Base-by-base conservation (phyloP, 371 early-diverging fungal species). In the Apophysomyces trapeziformis region DNA sequence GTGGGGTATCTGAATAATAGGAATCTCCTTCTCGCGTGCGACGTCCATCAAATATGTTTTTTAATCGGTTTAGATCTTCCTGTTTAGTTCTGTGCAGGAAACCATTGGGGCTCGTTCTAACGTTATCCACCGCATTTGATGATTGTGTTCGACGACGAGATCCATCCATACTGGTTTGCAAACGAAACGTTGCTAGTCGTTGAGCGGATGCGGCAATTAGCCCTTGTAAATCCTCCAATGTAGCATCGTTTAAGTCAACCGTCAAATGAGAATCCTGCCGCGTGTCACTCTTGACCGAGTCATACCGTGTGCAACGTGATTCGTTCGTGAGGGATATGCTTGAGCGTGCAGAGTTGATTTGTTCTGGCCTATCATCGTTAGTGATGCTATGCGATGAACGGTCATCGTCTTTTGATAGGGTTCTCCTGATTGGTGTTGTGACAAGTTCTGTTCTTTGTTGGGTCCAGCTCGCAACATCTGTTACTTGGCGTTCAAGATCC, bases 171-270 rank as follows among this genome's bases (percentile, higher is more conserved):
- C 69, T 26, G 32, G 32, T 71, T 68, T 70, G 50, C 12, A 79
- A 45, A 39, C 78, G 68, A 63, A 76, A 79, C 63, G 73, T 76
- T 14, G 78, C 80, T 18, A 76, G 63, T 58, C 80, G 60, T 60
- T 77, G 72, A 18, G 83, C 83, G 38, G 83, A 82, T 16, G 78
- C 78, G 18, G 83, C 83, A 68, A 82, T 82, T 16, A 82, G 45
- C 5, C 70, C 78, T 68, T 82, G 78, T 5, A 82, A 59, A 62
- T 79, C 80, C 54, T 81, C 81, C 38, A 81, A 59, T 1, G 74
- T 78, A 4, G 78, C 78, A 32, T 81, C 81, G 16, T 72, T 76
- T 39, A 73, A 63, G 66, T 74, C 75, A n/a, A 50, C 41, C 13
- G 13, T 5, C 13, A 13, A 13, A 41, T 41, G 41, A 41, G 41